Percentiles rank a stretch among this genome's conserved stretches.
Evolutionary conservation across 495 filamentous ascomycete species (phyloP).

Genomic region (Trichoderma parareesei): DNA sequence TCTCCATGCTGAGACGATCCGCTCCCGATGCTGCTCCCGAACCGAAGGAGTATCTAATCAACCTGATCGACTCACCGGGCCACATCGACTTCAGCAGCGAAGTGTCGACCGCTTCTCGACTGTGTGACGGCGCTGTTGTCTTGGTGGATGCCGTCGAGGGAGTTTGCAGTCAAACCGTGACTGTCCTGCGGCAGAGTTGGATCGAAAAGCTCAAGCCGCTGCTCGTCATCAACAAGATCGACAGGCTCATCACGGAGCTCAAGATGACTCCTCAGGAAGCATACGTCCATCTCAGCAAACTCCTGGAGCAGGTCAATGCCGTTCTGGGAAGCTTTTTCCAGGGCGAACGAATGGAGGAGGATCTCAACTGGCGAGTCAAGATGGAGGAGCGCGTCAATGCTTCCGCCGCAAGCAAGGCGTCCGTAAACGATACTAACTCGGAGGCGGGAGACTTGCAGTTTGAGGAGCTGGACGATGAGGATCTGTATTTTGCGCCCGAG

Average conservation of each 20-base stretch:
- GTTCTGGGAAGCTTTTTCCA: constrained; percentile 97
- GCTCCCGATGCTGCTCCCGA: constrained; percentile 59
- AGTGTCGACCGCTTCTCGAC: constrained; percentile 87
- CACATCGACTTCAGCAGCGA: constrained; percentile 99
- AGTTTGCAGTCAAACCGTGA: constrained; percentile 97
- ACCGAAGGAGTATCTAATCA: constrained; percentile 86
- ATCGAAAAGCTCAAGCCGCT: constrained; percentile 91
- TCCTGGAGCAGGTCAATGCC: constrained; percentile 93
- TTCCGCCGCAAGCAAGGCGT: constrained; percentile 39
- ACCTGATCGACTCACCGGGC: constrained; percentile 94
- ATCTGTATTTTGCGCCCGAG: constrained; percentile 95
- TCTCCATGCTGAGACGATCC: constrained; percentile 70
- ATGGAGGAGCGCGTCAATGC: constrained; percentile 77
- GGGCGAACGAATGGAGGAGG: constrained; percentile 97
- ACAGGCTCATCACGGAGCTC: constrained; percentile 84
- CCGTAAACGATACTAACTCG: constrained; percentile 33
- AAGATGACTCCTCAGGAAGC: constrained; percentile 88
- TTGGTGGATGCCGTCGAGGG: constrained; percentile 98
- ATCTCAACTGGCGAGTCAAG: constrained; percentile 88
- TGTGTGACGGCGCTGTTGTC: constrained; percentile 92
- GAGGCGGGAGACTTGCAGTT: constrained; percentile 57
- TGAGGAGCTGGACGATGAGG: constrained; percentile 91
- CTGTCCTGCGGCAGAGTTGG: constrained; percentile 91
- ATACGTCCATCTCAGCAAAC: constrained; percentile 78
- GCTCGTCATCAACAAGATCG: constrained; percentile 96